Base-by-base conservation (phyloP, 2,329 filamentous ascomycete species). In the Colletotrichum brevisporum region DNA sequence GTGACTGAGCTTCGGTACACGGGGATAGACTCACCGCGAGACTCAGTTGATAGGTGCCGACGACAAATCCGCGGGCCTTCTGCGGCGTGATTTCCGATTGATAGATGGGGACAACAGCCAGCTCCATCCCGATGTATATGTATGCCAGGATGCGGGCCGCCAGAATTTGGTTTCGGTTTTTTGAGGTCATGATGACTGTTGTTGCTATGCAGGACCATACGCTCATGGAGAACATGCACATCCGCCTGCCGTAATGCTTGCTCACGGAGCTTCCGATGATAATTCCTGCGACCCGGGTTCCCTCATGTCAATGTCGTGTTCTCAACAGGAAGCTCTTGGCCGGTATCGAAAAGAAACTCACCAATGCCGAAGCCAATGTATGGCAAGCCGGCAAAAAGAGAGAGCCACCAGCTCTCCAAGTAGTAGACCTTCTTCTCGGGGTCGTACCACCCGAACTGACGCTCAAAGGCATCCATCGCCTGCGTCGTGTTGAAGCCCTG, bases 41-140 rank as follows among this genome's bases (percentile, higher is more conserved):
- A 26, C 75, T 75, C 5, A 79, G 65, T 51, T 81, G 78, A 64
- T 81, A 82, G 0, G 78, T 75, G 8, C 76, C 77, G 3, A 81
- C 79, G 21, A 76, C 74, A 18, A 80, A 73, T 0, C 80, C 79
- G 31, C 80, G 76, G 2, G 75, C 72, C 10, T 71, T 55, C 5
- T 71, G 69, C 0, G 78, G 79, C 1, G 75, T 74, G 31, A 80
- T 73, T 70, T 81, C 80, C 0, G 78, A 78, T 61, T 80, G 78
- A 12, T 76, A 78, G 0, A 77, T 74, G 0, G 81, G 81, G 0
- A 81, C 77, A 3, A 79, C 72, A 0, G 81, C 76, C 10, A 82
- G 74, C 67, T 82, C 80, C 76, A 81, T 82, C 15, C 80, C 81
- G 39, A 82, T 74, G 54, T 82, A 82, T 21, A 79, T 58, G 57